These are phyloP conservation scores for Yamadazyma diospyri DNA, from an alignment of 1,139 yeast genomes.

Conservation along the genomic window DNA sequence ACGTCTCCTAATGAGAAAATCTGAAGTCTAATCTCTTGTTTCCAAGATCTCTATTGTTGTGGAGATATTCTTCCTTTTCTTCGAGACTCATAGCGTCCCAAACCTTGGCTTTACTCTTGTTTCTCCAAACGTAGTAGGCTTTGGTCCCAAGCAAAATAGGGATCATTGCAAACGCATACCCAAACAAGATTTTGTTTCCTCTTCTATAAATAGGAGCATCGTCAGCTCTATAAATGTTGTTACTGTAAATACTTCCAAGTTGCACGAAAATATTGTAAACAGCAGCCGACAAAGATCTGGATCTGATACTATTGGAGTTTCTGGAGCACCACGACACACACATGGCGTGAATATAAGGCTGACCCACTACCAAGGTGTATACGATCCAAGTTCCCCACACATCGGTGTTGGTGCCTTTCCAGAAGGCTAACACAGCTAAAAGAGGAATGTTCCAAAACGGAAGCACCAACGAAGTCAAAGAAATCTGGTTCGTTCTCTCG, in stretches of 20 bases:
- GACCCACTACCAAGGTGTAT: constrained; percentile 45
- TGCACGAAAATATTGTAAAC: constrained; percentile 62
- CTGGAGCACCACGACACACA: constrained; percentile 59
- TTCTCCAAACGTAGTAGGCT: constrained; percentile 44
- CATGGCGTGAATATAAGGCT: constrained; percentile 51
- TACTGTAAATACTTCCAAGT: constrained; percentile 46
- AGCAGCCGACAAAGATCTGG: constrained; percentile 60
- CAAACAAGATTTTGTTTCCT: constrained; percentile 41
- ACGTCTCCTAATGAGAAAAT: constrained; percentile 25
- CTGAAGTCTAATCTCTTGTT: constrained; percentile 54
- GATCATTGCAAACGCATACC: constrained; percentile 15
- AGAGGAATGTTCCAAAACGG: constrained; percentile 39
- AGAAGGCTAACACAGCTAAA: constrained; percentile 42
- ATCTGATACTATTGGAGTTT: constrained; percentile 56
- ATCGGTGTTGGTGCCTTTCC: constrained; percentile 45
- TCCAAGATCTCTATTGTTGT: constrained; percentile 46
- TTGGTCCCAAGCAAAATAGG: constrained; percentile 24
- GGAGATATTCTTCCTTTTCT: constrained; percentile 43
- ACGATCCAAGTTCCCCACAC: constrained; percentile 54
- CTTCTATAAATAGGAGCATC: constrained; percentile 58
- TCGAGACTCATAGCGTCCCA: constrained; percentile 50
- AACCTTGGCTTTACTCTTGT: constrained; percentile 35
- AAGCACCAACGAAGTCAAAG: constrained; percentile 28
- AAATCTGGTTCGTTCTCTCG: constrained; percentile 35
- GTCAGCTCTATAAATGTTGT: constrained; percentile 52